phyloP scores from a whole-genome alignment of 805 yeast species.

The Kazachstania bromeliacearum region DNA sequence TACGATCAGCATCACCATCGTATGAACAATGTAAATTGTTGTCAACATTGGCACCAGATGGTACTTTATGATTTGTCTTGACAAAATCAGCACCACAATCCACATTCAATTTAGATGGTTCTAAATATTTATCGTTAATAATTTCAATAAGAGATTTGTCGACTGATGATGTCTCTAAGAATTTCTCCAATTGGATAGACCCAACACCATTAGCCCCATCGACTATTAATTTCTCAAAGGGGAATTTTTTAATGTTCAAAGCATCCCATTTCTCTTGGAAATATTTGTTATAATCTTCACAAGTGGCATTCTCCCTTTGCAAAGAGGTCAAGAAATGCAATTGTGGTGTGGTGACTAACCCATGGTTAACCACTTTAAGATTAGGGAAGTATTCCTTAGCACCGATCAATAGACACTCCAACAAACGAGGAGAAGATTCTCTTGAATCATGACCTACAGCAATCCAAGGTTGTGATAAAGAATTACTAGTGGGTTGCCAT shows the following conservation, averaged over 20 bases:
- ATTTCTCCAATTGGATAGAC: slow-evolving; percentile 53
- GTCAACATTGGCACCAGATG: slow-evolving; percentile 42
- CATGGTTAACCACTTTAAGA: slow-evolving; percentile 39
- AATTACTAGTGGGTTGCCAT: neutral
- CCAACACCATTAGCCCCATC: slow-evolving; percentile 99
- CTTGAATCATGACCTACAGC: slow-evolving; percentile 83
- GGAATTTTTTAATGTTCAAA: slow-evolving; percentile 9
- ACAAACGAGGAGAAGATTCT: slow-evolving; percentile 54
- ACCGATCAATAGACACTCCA: slow-evolving; percentile 40
- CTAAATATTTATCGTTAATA: slow-evolving; percentile 45
- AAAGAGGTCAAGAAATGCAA: slow-evolving; percentile 71
- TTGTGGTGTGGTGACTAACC: slow-evolving; percentile 85
- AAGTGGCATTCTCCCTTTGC: slow-evolving; percentile 39
- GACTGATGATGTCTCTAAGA: slow-evolving; percentile 32
- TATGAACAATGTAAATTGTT: slow-evolving; percentile 64
- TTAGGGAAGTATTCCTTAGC: slow-evolving; percentile 33
- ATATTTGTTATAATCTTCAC: slow-evolving; percentile 61
- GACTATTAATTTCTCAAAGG: slow-evolving; percentile 39
- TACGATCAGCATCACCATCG: slow-evolving; percentile 96
- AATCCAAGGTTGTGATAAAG: slow-evolving; percentile 34
- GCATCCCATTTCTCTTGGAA: slow-evolving; percentile 34
- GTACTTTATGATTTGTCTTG: slow-evolving; percentile 76
- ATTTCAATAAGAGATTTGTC: slow-evolving; percentile 31
- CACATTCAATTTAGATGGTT: slow-evolving; percentile 55
- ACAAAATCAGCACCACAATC: slow-evolving; percentile 95